These are phyloP conservation scores for Allium cepa DNA, from an alignment of 106 monocot genomes.

Conservation along the genomic window DNA sequence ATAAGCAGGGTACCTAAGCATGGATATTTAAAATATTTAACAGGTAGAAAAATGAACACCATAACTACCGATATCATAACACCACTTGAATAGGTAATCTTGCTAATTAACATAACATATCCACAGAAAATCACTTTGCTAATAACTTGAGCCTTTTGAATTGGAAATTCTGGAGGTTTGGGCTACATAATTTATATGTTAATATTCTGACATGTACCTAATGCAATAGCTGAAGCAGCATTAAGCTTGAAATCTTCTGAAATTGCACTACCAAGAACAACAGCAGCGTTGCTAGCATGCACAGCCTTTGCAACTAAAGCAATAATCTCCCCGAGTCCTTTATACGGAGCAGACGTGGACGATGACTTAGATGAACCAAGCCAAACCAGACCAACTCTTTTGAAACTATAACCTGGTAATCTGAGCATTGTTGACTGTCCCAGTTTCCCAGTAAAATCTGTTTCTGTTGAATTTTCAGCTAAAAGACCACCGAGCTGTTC, in stretches of 20 bases:
- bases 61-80: too few relatives aligned
- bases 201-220: slow-evolving; percentile 55
- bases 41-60: too few relatives aligned
- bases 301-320: slow-evolving; percentile 58
- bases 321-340: slow-evolving; percentile 61
- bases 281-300: slow-evolving; percentile 62
- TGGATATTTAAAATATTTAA: too few relatives aligned
- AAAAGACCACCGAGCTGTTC: slow-evolving; percentile 61
- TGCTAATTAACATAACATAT: too few relatives aligned
- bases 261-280: slow-evolving; percentile 51
- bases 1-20: slow-evolving; percentile 66
- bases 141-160: too few relatives aligned
- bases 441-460: slow-evolving; percentile 83
- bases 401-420: slow-evolving; percentile 65
- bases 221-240: slow-evolving; percentile 65
- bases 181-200: too few relatives aligned
- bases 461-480: slow-evolving; percentile 60
- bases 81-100: too few relatives aligned
- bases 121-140: too few relatives aligned
- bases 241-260: slow-evolving; percentile 41
- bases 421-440: slow-evolving; percentile 80
- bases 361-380: slow-evolving; percentile 26
- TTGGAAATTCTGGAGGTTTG: too few relatives aligned
- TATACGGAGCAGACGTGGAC: slow-evolving; percentile 23
- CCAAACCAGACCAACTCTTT: slow-evolving; percentile 61